Conservation (phyloP, 768 basidiomycete genomes). For the Filobasidium floriforme region DNA sequence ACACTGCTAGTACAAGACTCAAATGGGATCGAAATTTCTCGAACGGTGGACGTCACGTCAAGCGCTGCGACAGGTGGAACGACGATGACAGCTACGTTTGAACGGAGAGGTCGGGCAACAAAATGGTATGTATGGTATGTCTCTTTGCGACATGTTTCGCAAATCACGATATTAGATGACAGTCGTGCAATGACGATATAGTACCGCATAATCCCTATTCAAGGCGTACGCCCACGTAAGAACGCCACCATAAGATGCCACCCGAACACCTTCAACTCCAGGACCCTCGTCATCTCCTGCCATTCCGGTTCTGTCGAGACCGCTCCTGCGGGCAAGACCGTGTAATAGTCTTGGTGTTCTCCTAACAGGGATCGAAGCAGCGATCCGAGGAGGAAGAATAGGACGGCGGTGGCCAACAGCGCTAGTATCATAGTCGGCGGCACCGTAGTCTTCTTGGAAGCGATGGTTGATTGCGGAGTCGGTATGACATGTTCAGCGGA, state of each 20-base stretch:
- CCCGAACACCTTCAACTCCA: slow-evolving; percentile 71
- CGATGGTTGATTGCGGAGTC: neutral
- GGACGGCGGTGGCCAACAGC: slow-evolving; percentile 68
- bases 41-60: too few relatives aligned
- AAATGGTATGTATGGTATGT: too few relatives aligned
- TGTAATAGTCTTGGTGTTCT: slow-evolving; percentile 79
- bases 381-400: slow-evolving; percentile 86
- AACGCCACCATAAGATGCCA: slow-evolving; percentile 50
- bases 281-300: slow-evolving; percentile 73
- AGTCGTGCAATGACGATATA: too few relatives aligned
- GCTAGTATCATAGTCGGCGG: slow-evolving; percentile 48
- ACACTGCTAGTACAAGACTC: too few relatives aligned
- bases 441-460: slow-evolving; percentile 19
- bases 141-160: too few relatives aligned
- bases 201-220: too few relatives aligned
- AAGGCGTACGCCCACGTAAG: neutral
- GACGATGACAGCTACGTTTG: too few relatives aligned
- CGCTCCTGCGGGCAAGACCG: slow-evolving; percentile 48
- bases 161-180: too few relatives aligned
- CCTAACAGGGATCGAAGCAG: slow-evolving; percentile 74
- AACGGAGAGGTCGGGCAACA: too few relatives aligned
- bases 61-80: too few relatives aligned
- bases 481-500: too few relatives aligned
- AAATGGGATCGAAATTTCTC: too few relatives aligned
- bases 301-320: slow-evolving; percentile 52